Conservation (phyloP, 331 rosid genomes). For the Telfairia occidentalis region DNA sequence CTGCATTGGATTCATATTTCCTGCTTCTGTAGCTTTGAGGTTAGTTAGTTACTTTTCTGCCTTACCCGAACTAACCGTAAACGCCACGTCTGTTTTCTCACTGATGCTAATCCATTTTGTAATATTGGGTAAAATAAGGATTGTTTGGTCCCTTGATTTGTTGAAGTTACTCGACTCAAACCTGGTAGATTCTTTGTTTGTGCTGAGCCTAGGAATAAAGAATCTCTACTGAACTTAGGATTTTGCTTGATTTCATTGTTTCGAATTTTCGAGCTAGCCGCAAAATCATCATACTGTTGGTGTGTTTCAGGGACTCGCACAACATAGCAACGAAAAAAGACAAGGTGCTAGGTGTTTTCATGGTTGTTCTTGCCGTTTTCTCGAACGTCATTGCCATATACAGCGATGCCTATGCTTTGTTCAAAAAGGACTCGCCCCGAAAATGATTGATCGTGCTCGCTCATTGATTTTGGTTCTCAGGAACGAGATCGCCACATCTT, state of each 20-base stretch:
- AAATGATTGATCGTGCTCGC: slow-evolving; percentile 14
- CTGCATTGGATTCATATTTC: slow-evolving; percentile 81
- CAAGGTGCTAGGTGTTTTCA: slow-evolving; percentile 47
- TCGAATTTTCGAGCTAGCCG: neutral
- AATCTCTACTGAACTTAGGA: neutral
- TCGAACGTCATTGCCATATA: slow-evolving; percentile 74
- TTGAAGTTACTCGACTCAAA: neutral
- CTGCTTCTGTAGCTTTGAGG: slow-evolving; percentile 78
- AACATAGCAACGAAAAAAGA: slow-evolving; percentile 67
- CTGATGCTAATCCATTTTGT: no score
- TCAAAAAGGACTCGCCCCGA: slow-evolving; percentile 29
- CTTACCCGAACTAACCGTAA: neutral
- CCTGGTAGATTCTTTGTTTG: neutral
- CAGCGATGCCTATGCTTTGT: slow-evolving; percentile 65
- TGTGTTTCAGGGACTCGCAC: slow-evolving; percentile 48
- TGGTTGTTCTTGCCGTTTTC: slow-evolving; percentile 70
- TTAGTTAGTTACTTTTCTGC: slow-evolving; percentile 30
- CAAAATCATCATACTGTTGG: neutral
- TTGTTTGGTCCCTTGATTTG: neutral
- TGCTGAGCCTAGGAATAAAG: neutral
- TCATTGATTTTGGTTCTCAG: neutral
- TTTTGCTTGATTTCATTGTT: neutral
- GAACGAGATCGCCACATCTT: neutral
- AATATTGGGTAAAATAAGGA: neutral
- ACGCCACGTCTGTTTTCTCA: neutral